Conservation (phyloP, 2,329 filamentous ascomycete genomes). For the Aspergillus arachidicola region DNA sequence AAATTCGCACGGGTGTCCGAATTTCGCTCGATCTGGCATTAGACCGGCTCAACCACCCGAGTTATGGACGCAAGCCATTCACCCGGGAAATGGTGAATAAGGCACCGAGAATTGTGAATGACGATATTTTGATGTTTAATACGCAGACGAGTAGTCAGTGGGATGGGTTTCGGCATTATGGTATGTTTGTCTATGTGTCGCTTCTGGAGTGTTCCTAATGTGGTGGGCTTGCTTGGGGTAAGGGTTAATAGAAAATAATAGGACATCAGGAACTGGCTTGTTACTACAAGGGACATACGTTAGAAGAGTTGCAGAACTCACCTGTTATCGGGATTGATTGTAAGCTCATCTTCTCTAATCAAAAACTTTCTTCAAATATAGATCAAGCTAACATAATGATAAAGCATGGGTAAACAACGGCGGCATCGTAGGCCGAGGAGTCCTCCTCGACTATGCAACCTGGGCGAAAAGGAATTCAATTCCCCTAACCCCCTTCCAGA, state of each 20-base stretch:
- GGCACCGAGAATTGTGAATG: constrained; percentile 57
- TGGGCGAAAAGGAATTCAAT: constrained; percentile 46
- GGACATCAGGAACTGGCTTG: constrained; percentile 44
- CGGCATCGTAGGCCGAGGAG: constrained; percentile 50
- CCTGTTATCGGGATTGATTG: constrained; percentile 47
- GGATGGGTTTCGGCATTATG: constrained; percentile 45
- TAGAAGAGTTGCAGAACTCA: constrained; percentile 40
- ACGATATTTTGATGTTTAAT: constrained; percentile 63
- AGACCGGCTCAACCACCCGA: constrained; percentile 54
- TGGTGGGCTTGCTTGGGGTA: background rate
- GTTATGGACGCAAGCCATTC: constrained; percentile 61
- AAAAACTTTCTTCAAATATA: background rate
- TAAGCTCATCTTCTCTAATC: background rate
- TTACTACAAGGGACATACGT: constrained; percentile 48
- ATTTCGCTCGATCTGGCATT: constrained; percentile 65
- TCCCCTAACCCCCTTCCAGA: constrained; percentile 44
- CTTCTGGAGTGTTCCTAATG: constrained; percentile 9
- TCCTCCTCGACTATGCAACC: constrained; percentile 50
- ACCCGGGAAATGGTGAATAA: constrained; percentile 57
- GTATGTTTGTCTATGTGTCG: constrained; percentile 10
- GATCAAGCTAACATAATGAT: too few relatives aligned
- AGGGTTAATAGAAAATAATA: constrained; percentile 3
- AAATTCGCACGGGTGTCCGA: constrained; percentile 44
- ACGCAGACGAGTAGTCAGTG: constrained; percentile 61
- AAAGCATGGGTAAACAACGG: constrained; percentile 41